Evolutionary conservation across 805 yeast species (phyloP), one percentile per base, ranked within the genome.

Genomic region (Nakazawaea peltata): DNA sequence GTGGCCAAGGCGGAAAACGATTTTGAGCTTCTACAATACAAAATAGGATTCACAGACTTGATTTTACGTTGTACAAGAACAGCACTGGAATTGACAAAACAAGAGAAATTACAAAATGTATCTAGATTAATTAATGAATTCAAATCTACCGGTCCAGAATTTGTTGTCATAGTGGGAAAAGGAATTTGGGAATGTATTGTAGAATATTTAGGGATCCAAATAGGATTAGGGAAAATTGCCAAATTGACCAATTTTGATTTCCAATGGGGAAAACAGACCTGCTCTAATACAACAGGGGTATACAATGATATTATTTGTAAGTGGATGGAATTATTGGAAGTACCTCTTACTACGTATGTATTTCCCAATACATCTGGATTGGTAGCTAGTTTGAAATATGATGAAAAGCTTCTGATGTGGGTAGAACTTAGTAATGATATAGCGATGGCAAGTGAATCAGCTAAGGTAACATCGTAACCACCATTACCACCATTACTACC

Each of bases 351-450:
- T 4, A 50, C 74, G 0, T 76, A 65, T 51, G 86, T 81, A 5
- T 66, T 80, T 19, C 87, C 88, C 2, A 77, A 77, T 30, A 80
- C 88, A 0, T 78, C 86, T 4, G 90, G 90, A 2, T 53, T 82
- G 6, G 88, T 78, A 7, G 67, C 79, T 8, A 56, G 75, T 47
- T 56, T 63, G 19, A 36, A 27, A 13, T 59, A 57, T 37, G 57
- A 54, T 0, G 65, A 61, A 26, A 76, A 76, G 47, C 47, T 72
- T 33, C 45, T 38, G 4, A 43, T 68, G 13, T 80, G 86, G 86
- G 45, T 47, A 11, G 51, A 52, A 10, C 44, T 79, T 36, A 48
- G 50, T 4, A 41, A 36, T 13, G 56, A 49, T 31, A 41, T 57
- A 14, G 6, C 10, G 17, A n/a, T n/a, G n/a, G n/a, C n/a, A n/a